phyloP scores from a whole-genome alignment of 202 grass and related monocot genomes.

The Panicum virgatum region DNA sequence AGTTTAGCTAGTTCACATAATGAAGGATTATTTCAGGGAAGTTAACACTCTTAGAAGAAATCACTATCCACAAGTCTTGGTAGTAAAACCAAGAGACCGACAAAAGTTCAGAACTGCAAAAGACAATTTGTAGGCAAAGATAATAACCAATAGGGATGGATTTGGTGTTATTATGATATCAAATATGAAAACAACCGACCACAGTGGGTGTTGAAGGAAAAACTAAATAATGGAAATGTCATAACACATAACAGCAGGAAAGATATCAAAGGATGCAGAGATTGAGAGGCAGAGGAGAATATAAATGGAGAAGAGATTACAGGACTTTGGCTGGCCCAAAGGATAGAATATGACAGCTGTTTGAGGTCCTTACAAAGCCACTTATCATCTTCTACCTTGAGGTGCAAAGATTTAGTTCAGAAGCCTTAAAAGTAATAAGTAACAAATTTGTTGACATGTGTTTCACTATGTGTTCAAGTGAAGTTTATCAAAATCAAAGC shows the following conservation, averaged over 20 bases:
- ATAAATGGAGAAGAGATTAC: not conserved
- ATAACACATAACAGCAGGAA: not conserved
- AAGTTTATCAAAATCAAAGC: constrained; percentile 1
- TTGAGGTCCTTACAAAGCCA: not conserved
- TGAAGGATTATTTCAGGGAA: not conserved
- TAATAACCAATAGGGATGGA: too few species aligned
- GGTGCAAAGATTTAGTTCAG: not conserved
- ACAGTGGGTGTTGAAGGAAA: not conserved
- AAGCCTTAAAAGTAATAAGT: not conserved
- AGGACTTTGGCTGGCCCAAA: not conserved
- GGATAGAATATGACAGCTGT: not conserved
- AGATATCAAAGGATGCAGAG: not conserved
- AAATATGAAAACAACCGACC: not conserved
- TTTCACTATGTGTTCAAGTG: not conserved
- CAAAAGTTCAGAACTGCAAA: not conserved
- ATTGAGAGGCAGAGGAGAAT: not conserved
- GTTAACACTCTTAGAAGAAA: not conserved
- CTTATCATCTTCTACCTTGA: constrained; percentile 10
- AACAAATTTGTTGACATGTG: not conserved
- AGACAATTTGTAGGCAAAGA: not conserved
- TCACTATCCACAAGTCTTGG: not conserved
- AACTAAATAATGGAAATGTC: constrained; percentile 5
- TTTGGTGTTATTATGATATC: not conserved
- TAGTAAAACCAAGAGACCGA: not conserved
- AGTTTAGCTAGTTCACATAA: constrained; percentile 3